Evolutionary conservation across 2,329 filamentous ascomycete genomes (phyloP).

Genomic region (Phialemonium atrogriseum): DNA sequence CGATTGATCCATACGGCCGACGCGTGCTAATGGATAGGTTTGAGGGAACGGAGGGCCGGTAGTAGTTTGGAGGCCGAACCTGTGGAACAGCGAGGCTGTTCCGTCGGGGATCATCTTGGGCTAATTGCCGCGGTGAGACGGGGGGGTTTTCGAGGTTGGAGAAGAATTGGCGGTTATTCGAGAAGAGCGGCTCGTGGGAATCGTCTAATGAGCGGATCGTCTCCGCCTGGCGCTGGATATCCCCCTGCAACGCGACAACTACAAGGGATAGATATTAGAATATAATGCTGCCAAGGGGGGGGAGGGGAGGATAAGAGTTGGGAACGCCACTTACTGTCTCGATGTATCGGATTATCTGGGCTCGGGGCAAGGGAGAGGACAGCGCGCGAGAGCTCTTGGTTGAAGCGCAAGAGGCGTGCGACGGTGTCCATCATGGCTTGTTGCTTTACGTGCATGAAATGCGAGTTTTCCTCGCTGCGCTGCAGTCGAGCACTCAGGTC

Average conservation of each 20-base stretch:
- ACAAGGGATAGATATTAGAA: slow-evolving; percentile 10
- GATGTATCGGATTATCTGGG: slow-evolving; percentile 67
- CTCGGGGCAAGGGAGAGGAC: slow-evolving; percentile 67
- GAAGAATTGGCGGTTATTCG: slow-evolving; percentile 59
- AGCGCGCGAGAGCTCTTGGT: slow-evolving; percentile 72
- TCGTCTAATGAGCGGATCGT: slow-evolving; percentile 50
- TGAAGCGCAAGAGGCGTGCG: slow-evolving; percentile 63
- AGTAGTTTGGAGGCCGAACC: slow-evolving; percentile 50
- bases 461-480: slow-evolving; percentile 75
- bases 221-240: slow-evolving; percentile 55
- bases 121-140: slow-evolving; percentile 78
- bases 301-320: slow-evolving; percentile 3
- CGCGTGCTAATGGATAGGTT: slow-evolving; percentile 69
- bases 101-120: slow-evolving; percentile 75
- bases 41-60: slow-evolving; percentile 72
- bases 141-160: slow-evolving; percentile 64
- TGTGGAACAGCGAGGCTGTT: slow-evolving; percentile 57
- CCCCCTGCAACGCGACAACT: slow-evolving; percentile 50
- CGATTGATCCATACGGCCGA: slow-evolving; percentile 81
- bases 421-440: slow-evolving; percentile 77
- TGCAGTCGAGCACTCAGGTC: slow-evolving; percentile 70
- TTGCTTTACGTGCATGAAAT: slow-evolving; percentile 72
- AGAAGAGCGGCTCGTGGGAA: slow-evolving; percentile 58
- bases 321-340: slow-evolving; percentile 59
- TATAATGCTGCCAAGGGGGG: slow-evolving; percentile 5